Evolutionary conservation across 257 asterid species (phyloP).

Genomic region (Rehmannia glutinosa): DNA sequence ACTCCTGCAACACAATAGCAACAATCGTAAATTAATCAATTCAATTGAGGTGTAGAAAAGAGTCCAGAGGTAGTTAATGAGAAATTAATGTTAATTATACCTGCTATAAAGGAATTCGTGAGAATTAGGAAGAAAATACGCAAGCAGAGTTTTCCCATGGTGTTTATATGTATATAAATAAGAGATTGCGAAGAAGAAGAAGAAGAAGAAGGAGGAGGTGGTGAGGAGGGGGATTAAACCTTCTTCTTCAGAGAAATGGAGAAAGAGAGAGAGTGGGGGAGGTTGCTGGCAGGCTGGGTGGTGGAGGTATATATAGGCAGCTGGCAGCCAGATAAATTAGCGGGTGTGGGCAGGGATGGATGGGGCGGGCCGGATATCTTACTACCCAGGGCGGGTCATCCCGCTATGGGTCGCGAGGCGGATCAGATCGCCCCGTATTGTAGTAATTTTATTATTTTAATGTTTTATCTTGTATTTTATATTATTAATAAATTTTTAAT

Average conservation of each 20-base stretch:
- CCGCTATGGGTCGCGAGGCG: too few species aligned
- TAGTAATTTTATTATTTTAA: too few species aligned
- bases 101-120: conserved; percentile 34
- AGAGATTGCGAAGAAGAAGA: too few species aligned
- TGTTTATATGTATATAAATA: too few species aligned
- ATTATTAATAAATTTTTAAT: too few species aligned
- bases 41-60: neutral
- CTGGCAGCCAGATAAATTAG: too few species aligned
- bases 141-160: conserved; percentile 33
- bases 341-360: too few species aligned
- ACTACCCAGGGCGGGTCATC: too few species aligned
- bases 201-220: too few species aligned
- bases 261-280: neutral
- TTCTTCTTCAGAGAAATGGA: neutral
- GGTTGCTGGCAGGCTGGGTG: conserved; percentile 1
- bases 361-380: too few species aligned
- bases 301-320: conserved; percentile 26
- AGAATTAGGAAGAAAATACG: conserved; percentile 31
- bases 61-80: neutral
- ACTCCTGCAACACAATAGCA: conserved; percentile 35
- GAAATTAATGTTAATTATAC: conserved; percentile 17
- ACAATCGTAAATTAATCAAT: neutral
- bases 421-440: too few species aligned
- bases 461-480: too few species aligned
- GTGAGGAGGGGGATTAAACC: neutral